These are phyloP conservation scores for Microstroma glucosiphilum DNA, from an alignment of 1,284 basidiomycete species.

Conservation along the genomic window DNA sequence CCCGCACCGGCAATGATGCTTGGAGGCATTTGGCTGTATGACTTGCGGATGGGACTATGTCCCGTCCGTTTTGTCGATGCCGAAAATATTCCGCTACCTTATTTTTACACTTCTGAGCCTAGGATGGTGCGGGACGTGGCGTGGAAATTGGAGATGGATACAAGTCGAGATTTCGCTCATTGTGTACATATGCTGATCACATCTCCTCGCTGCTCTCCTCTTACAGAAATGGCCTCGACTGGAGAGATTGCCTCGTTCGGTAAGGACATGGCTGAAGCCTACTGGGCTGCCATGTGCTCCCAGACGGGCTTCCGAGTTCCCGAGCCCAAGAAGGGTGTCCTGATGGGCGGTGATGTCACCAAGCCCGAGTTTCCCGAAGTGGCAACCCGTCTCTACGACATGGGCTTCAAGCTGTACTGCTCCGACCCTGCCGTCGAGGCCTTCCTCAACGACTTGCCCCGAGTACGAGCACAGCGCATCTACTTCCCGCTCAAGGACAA, in stretches of 20 bases:
- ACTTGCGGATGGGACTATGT: background rate
- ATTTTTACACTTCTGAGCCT: conserved; percentile 14
- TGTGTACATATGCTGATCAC: background rate
- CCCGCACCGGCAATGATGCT: conserved; percentile 13
- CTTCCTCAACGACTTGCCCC: conserved; percentile 63
- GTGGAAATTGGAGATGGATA: conserved; percentile 9
- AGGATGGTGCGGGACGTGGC: background rate
- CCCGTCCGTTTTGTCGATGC: conserved; percentile 6
- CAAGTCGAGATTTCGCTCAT: background rate
- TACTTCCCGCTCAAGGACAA: conserved; percentile 97
- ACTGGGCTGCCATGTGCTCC: conserved; percentile 83
- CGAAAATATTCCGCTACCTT: conserved; percentile 18
- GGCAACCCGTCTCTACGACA: conserved; percentile 58
- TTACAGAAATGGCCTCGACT: conserved; percentile 90
- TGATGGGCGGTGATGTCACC: conserved; percentile 76
- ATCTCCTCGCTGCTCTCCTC: conserved; percentile 3
- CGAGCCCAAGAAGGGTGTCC: conserved; percentile 67
- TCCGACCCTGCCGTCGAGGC: conserved; percentile 73
- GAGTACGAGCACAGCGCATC: conserved; percentile 67
- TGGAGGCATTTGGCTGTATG: conserved; percentile 19
- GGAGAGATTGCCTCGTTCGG: conserved; percentile 98
- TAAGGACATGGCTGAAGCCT: conserved; percentile 87
- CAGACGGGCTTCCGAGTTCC: conserved; percentile 89
- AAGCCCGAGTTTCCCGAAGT: conserved; percentile 75
- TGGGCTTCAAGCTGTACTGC: conserved; percentile 90